Evolutionary conservation across 805 yeast genomes (phyloP), one percentile per base, ranked within the genome.

Genomic region (Helenozyma baotianmanensis): DNA sequence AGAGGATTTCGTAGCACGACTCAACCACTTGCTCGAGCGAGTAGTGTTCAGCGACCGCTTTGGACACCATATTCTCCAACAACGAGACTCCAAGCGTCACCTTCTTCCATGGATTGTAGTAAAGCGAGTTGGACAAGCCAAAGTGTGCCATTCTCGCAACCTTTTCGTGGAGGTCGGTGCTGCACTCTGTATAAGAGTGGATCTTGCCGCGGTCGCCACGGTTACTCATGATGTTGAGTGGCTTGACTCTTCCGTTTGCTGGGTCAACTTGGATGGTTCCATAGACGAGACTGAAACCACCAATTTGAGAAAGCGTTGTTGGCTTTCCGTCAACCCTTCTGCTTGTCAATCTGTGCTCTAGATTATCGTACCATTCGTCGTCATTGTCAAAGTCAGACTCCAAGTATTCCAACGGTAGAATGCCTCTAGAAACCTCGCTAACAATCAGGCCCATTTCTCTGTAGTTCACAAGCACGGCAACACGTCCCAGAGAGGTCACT

Each of bases 381-480:
- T 57, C 58, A 9, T 74, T 68, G 1, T 51, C 35, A 2, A 43
- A 34, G 3, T 47, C 37, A 9, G 70, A 56, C n/a, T 53, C 36
- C 14, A 78, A 56, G 45, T 64, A 78, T 28, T 60, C 59, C 13
- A 61, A 45, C 3, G 81, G 75, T 23, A 78, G 54, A 9, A 65
- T 40, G 1, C 84, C 84, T 25, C 84, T 57, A 1, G 81, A 74
- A 1, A 75, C 51, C 27, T 62, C 61, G 30, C 68, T 53, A 10
- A 50, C 34, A 1, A 40, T 28, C 13, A 16, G 26, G 3, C 47
- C 42, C 30, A 58, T 56, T 45, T 82, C 92, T 29, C 84, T 61
- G 52, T 75, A 78, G 53, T 90, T 90, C 12, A 92, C 79, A 17
- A 90, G 67, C 2, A 82, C 82, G 0, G 94, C 83, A 2, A 89